Conservation (phyloP, 2,329 filamentous ascomycete species). For the Malbranchea cinnamomea region DNA sequence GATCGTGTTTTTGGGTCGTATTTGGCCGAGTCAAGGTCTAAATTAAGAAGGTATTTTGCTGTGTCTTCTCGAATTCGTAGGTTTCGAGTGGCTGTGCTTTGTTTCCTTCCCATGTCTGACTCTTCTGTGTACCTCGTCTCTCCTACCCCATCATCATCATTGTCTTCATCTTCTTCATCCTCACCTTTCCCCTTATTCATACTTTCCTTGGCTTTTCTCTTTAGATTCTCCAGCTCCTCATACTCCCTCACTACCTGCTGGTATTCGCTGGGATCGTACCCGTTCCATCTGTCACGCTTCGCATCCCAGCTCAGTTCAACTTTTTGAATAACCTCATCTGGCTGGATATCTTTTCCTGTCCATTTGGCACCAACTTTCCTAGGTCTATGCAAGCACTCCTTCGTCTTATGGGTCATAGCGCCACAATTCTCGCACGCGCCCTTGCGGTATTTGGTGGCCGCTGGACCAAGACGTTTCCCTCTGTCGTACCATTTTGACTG, state of each 20-base stretch:
- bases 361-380: slow-evolving; percentile 81
- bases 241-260: slow-evolving; percentile 76
- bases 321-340: slow-evolving; percentile 75
- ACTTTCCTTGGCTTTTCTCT: slow-evolving; percentile 38
- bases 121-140: slow-evolving; percentile 72
- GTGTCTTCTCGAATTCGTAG: slow-evolving; percentile 90
- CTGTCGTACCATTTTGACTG: slow-evolving; percentile 86
- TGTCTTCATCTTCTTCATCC: slow-evolving; percentile 39
- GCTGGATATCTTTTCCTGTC: slow-evolving; percentile 85
- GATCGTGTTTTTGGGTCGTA: slow-evolving; percentile 94
- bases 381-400: slow-evolving; percentile 81
- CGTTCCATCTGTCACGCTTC: slow-evolving; percentile 95
- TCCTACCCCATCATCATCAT: slow-evolving; percentile 25
- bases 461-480: slow-evolving; percentile 67
- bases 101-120: slow-evolving; percentile 88
- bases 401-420: slow-evolving; percentile 88
- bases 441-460: slow-evolving; percentile 93
- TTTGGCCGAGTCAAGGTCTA: slow-evolving; percentile 90
- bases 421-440: slow-evolving; percentile 98
- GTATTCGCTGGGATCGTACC: slow-evolving; percentile 86
- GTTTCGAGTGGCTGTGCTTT: slow-evolving; percentile 80
- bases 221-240: slow-evolving; percentile 68
- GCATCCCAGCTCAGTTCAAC: slow-evolving; percentile 89
- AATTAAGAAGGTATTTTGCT: slow-evolving; percentile 86
- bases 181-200: slow-evolving; percentile 40